Conservation (phyloP, 208 protist genomes). For the Wallacemonas sp. region DNA sequence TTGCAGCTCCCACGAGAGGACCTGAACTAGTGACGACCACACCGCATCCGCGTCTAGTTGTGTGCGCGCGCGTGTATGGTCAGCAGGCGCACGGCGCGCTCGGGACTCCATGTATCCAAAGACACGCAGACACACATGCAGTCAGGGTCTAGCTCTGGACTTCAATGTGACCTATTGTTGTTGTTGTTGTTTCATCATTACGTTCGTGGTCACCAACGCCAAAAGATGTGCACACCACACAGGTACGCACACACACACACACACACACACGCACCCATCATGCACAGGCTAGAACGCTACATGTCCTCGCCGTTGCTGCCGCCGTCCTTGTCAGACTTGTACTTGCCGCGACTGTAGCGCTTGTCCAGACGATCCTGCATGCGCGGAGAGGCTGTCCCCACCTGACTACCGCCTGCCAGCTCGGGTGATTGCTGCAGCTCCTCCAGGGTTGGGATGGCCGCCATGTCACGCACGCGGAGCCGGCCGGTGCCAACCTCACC, state of each 20-base stretch:
- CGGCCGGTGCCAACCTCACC: slow-evolving; percentile 47
- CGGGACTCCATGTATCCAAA: too few species aligned
- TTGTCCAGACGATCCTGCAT: slow-evolving; percentile 63
- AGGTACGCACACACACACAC: too few species aligned
- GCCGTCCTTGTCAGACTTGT: slow-evolving; percentile 52
- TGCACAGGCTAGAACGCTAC: slow-evolving; percentile 20
- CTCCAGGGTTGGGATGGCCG: slow-evolving; percentile 55
- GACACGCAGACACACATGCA: too few species aligned
- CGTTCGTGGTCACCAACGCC: background rate
- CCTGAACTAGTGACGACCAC: too few species aligned
- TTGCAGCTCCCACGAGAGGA: too few species aligned
- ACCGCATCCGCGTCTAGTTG: too few species aligned
- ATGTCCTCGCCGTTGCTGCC: slow-evolving; percentile 52
- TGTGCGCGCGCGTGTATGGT: too few species aligned
- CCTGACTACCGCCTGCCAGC: slow-evolving; percentile 42
- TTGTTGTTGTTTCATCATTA: too few species aligned
- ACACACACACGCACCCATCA: too few species aligned
- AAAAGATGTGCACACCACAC: background rate
- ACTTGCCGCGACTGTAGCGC: slow-evolving; percentile 61
- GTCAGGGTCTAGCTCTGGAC: too few species aligned
- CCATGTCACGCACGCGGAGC: slow-evolving; percentile 61
- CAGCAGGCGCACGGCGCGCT: too few species aligned
- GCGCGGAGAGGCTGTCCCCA: slow-evolving; percentile 27
- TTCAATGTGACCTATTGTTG: too few species aligned
- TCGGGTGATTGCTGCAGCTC: slow-evolving; percentile 58